Evolutionary conservation across 1,139 yeast genomes (phyloP), one percentile per base, ranked within the genome.

Genomic region (Magnusiomyces sp.): DNA sequence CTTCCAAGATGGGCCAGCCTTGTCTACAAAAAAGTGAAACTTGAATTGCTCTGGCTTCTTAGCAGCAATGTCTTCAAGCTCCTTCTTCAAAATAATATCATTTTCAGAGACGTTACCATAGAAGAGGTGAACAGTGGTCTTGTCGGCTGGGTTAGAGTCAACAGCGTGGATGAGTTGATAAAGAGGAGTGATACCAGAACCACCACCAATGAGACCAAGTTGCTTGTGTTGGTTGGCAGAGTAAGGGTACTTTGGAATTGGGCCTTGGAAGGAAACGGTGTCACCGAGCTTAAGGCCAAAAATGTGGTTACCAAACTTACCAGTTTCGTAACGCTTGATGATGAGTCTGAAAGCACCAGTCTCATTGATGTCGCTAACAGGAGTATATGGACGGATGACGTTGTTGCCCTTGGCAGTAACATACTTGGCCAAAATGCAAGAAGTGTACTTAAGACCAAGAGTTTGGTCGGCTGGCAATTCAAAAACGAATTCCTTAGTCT

Each of bases 311-410:
- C 95, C 80, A 81, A 90, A 83, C 71, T 86, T 84, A 61, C 97
- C 97, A 45, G 68, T 71, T 48, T 81, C 85, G 72, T 94, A 94
- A 57, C 75, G 79, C 77, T 94, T 94, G 68, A 94, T 74, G 55
- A 90, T 78, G 59, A 94, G 78, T 56, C 87, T 89, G 62, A 94
- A 74, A 52, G 76, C 67, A 49, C 98, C 98, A 66, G 76, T 75
- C 55, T 76, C 74, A 50, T 79, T 80, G 50, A 77, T 73, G 62
- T 84, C 88, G 36, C 87, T 77, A 50, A 83, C 76, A 52, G 99
- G 98, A 38, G 99, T 94, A 75, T 94, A 94, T 45, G 99, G 98
- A 73, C 99, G 84, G 57, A 94, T 76, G 53, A 92, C 96, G 62
- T 83, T 81, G 71, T 74, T 80, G 59, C 97, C 97, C 72, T 88